phyloP scores from a whole-genome alignment of 2,329 filamentous ascomycete genomes.

The Gaeumannomyces sp. region DNA sequence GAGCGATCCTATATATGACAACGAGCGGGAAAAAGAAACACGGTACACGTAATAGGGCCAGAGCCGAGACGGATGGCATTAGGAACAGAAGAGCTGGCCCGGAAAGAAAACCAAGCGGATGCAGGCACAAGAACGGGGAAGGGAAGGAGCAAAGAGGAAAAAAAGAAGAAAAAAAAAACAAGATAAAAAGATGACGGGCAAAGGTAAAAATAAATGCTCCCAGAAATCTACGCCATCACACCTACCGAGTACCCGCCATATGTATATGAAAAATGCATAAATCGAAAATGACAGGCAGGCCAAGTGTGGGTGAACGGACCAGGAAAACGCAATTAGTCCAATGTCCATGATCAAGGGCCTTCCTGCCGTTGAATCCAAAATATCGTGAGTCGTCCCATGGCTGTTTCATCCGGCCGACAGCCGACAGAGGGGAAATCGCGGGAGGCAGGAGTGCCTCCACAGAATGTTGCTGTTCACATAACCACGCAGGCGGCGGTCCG shows the following conservation, averaged over 20 bases:
- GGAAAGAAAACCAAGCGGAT: too few species aligned
- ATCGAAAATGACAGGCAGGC: background rate
- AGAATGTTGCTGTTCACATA: constrained; percentile 15
- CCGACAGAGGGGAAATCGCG: background rate
- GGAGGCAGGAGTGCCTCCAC: background rate
- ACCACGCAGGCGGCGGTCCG: constrained; percentile 19
- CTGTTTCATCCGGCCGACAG: background rate
- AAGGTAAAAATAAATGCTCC: background rate
- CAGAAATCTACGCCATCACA: background rate
- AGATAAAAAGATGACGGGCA: too few species aligned
- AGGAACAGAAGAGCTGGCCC: background rate
- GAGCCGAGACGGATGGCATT: background rate
- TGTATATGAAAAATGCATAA: background rate
- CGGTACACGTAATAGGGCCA: background rate
- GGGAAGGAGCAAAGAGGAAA: too few species aligned
- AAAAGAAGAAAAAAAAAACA: too few species aligned
- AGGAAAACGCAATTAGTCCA: too few species aligned
- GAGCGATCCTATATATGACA: too few species aligned
- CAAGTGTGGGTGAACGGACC: background rate
- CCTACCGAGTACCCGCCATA: background rate
- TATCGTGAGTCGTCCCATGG: background rate
- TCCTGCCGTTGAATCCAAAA: background rate
- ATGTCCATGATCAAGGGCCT: too few species aligned
- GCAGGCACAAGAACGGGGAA: background rate
- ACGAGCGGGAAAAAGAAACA: background rate